phyloP scores from a whole-genome alignment of 306 rosid species.

The Phaseolus lunatus region DNA sequence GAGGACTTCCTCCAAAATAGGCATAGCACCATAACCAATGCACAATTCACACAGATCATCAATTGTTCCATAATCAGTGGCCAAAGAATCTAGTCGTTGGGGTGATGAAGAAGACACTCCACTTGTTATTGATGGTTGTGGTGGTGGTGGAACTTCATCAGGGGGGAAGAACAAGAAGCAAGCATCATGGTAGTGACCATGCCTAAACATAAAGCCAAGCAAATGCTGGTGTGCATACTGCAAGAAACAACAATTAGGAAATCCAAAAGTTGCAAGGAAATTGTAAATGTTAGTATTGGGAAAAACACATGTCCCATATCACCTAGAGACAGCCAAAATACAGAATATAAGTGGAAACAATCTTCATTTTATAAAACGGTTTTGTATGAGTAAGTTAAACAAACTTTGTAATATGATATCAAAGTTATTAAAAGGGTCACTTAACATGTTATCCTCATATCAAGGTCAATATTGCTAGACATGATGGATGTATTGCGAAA shows the following conservation, averaged over 20 bases:
- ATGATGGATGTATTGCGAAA: no score
- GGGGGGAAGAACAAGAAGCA: conserved; percentile 87
- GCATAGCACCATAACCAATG: conserved; percentile 86
- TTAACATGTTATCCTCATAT: no score
- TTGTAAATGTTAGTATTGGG: background rate
- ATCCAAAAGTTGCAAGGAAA: conserved; percentile 33
- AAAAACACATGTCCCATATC: no score
- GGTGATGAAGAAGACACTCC: conserved; percentile 86
- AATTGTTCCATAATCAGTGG: conserved; percentile 89
- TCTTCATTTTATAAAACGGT: no score
- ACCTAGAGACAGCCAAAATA: no score
- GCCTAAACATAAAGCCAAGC: conserved; percentile 92
- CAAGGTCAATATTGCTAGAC: no score
- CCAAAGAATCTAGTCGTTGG: conserved; percentile 84
- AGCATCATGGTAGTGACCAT: conserved; percentile 87
- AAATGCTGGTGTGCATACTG: conserved; percentile 93
- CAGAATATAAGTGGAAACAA: no score
- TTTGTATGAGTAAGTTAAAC: no score
- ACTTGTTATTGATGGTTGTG: conserved; percentile 68
- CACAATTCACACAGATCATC: conserved; percentile 90
- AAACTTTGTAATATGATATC: no score
- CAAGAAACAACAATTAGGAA: conserved; percentile 50
- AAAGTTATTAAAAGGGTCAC: no score
- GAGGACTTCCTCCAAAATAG: conserved; percentile 87
- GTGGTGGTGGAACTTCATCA: conserved; percentile 74